A percentile compares a stretch with the other conserved stretches of the same genome.
Evolutionary conservation across 73 alveolate genomes (phyloP).

Genomic region (Paramecium tetraurelia): DNA sequence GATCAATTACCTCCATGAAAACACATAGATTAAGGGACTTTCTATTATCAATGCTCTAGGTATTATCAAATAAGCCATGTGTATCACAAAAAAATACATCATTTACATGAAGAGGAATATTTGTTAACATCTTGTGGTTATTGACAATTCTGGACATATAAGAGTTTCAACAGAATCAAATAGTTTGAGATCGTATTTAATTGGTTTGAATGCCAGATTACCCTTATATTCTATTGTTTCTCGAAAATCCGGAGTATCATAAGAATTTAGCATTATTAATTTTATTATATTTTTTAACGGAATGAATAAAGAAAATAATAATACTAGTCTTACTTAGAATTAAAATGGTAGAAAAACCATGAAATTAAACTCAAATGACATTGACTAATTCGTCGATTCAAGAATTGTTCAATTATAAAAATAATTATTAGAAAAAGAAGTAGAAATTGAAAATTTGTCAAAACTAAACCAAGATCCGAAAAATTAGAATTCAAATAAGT

Average conservation of each 20-base stretch:
- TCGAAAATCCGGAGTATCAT: constrained; percentile 29
- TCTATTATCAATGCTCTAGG: neutral
- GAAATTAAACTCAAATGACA: neutral
- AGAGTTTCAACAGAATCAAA: neutral
- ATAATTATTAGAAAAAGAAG: constrained; percentile 32
- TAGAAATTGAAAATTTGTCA: constrained; percentile 4
- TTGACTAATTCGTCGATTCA: neutral
- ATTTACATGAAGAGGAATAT: neutral
- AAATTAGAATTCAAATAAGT: neutral
- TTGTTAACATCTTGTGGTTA: neutral
- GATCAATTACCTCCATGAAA: constrained; percentile 1
- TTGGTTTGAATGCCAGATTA: neutral
- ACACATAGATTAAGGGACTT: neutral
- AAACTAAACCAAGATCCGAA: neutral
- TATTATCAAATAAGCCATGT: neutral
- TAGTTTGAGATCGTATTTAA: neutral
- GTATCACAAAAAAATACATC: neutral
- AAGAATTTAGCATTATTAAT: neutral
- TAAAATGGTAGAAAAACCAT: neutral
- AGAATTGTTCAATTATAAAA: constrained; percentile 14
- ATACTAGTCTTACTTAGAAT: neutral
- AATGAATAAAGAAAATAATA: constrained; percentile 33
- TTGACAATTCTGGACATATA: neutral
- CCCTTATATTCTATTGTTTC: neutral
- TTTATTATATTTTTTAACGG: constrained; percentile 15